Evolutionary conservation across 768 basidiomycete species (phyloP), one percentile per base, ranked within the genome.

Genomic region (Jaapia argillacea): DNA sequence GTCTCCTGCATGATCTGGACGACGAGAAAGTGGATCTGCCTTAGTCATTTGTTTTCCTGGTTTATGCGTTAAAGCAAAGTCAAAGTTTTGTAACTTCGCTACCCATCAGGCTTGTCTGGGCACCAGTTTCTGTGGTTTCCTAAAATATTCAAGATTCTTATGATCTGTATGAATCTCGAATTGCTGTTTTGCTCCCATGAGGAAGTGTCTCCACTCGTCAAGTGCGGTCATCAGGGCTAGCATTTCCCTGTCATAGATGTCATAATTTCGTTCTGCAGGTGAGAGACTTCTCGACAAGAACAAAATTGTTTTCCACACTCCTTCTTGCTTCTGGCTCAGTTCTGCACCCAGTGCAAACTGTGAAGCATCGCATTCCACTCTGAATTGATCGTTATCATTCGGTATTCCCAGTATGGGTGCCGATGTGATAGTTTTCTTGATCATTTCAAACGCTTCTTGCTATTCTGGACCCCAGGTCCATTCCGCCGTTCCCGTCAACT

Each of bases 241-340:
- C 1, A 68, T 42, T 48, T 70, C 68, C 42, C 61, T 61, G 43
- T 68, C 50, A 47, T 65, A 64, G 43, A 48, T n/a, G n/a, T n/a
- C n/a, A n/a, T n/a, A n/a, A n/a, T n/a, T n/a, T n/a, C n/a, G n/a
- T n/a, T n/a, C n/a, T 36, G 31, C 41, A 1, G 45, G 27, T 3
- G 42, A 47, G 16, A 54, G 38, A 14, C 39, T 23, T 18, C 45
- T 49, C 5, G 51, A 54, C n/a, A 49, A 27, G 28, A 49, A 61
- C 6, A 51, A 52, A 20, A 61, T 42, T 4, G 60, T 51, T 22
- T 50, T 51, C 52, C 33, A 54, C 46, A 3, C 22, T n/a, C n/a
- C 43, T 1, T 31, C 31, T n/a, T 35, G 47, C 4, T 37, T n/a
- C 46, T 65, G 63, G 1, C 51, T 48, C 1, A 65, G 46, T 2